Base-by-base conservation (phyloP, 2,329 filamentous ascomycete genomes). In the Neonectria punicea region DNA sequence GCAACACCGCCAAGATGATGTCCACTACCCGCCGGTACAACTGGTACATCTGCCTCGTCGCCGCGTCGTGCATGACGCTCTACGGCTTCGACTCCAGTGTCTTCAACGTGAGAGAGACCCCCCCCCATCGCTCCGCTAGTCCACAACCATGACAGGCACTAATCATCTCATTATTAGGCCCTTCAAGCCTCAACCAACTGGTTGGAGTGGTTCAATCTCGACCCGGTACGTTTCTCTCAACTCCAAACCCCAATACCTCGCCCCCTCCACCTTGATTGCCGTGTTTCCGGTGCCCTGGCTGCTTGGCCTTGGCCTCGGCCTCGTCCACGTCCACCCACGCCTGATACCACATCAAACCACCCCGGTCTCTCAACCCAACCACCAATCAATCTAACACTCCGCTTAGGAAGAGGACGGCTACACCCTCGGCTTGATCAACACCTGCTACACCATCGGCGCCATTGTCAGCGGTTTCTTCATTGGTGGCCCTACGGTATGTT, bases 71-170 rank as follows among this genome's bases (percentile, higher is more conserved):
- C 77, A 92, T 92, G 90, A 89, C 92, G 22, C 83, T 93, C 49
- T 92, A 92, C 75, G 90, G 90, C 62, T 92, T 92, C 75, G 90
- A 92, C 83, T 89, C 90, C 1, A 91, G 89, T 41, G 90, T 92
- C 51, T 93, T 89, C 83, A 93, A 93, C 76, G 89, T 70, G 66
- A 56, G 36, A 39, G 14, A 16, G 36, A 66, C 54, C 11, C 7
- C 25, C 25, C 16, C 32, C 25, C 22, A 14, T 25, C 25, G 25
- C 34, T 36, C n/a, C 18, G 16, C 30, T 36, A n/a, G 34, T 53
- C 10, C n/a, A 49, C 44, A 36, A 4, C 9, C 43, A 36, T 43
- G 20, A 28, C 22, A 18, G 60, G 69, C 63, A 50, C 34, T 25
- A n/a, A 53, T 53, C 36, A 25, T 20, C 20, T 25, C 22, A 18